A percentile compares a stretch with the other conserved stretches of the same genome.
These are phyloP conservation scores for Candida odintsovae DNA, from an alignment of 805 yeast species.

Conservation along the genomic window DNA sequence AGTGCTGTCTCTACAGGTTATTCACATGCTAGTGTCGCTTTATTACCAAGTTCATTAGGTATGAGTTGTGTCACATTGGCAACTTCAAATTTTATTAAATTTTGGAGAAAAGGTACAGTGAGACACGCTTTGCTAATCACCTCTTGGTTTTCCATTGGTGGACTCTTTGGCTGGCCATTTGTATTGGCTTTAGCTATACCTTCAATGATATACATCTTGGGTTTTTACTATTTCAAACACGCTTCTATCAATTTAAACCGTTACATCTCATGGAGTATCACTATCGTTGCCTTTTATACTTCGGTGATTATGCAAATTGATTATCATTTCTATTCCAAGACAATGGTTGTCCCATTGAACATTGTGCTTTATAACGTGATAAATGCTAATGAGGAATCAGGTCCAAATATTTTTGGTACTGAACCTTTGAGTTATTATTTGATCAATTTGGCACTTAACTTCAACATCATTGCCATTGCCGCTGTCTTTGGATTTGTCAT, in stretches of 20 bases:
- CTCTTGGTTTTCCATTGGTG: conserved; percentile 54
- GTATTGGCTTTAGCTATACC: conserved; percentile 61
- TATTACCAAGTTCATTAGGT: conserved; percentile 78
- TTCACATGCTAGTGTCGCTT: conserved; percentile 83
- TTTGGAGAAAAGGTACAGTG: conserved; percentile 12
- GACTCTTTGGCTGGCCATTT: conserved; percentile 91
- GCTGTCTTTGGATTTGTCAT: conserved; percentile 34
- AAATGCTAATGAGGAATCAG: conserved; percentile 55
- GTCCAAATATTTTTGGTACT: conserved; percentile 87
- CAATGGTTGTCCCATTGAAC: conserved; percentile 71
- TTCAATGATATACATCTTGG: conserved; percentile 36
- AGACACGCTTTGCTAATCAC: conserved; percentile 27
- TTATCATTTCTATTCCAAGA: conserved; percentile 51
- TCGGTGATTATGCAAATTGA: conserved; percentile 41
- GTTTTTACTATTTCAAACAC: background rate
- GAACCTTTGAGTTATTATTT: conserved; percentile 75
- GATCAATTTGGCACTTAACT: conserved; percentile 65
- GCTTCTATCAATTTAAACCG: conserved; percentile 4
- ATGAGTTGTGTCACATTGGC: conserved; percentile 47
- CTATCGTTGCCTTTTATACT: conserved; percentile 20
- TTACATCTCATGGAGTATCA: conserved; percentile 20
- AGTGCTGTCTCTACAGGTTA: conserved; percentile 69
- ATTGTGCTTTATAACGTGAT: conserved; percentile 80
- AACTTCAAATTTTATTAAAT: conserved; percentile 32
- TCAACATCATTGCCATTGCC: conserved; percentile 48